Percentiles rank a stretch among this genome's conserved stretches.
These are phyloP conservation scores for Canariomyces notabilis DNA, from an alignment of 2,329 filamentous ascomycete species.

Conservation along the genomic window DNA sequence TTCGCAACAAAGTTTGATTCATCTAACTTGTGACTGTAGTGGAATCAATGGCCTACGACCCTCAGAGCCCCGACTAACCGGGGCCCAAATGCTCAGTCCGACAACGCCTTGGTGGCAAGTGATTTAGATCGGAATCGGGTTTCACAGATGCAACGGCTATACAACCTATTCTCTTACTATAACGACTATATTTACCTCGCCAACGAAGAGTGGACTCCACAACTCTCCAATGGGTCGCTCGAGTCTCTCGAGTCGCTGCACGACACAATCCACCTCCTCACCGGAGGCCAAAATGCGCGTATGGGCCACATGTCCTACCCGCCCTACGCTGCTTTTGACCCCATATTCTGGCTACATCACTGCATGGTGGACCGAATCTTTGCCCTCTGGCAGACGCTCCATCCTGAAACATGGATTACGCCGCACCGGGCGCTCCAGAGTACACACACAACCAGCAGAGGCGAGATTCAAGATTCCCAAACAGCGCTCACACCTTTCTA, in stretches of 20 bases:
- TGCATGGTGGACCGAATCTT: slow-evolving; percentile 69
- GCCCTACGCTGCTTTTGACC: slow-evolving; percentile 72
- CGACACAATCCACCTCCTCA: slow-evolving; percentile 56
- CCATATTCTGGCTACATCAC: slow-evolving; percentile 74
- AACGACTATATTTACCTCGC: slow-evolving; percentile 63
- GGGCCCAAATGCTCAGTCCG: slow-evolving; percentile 45
- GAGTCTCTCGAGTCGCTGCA: slow-evolving; percentile 65
- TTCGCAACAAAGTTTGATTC: not conserved
- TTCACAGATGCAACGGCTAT: slow-evolving; percentile 58
- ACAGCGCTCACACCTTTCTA: slow-evolving; percentile 66
- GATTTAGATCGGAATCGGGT: slow-evolving; percentile 49
- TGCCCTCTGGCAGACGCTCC: slow-evolving; percentile 70
- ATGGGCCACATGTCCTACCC: slow-evolving; percentile 53
- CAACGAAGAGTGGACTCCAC: slow-evolving; percentile 59
- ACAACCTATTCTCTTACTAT: slow-evolving; percentile 63
- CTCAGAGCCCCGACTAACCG: slow-evolving; percentile 48
- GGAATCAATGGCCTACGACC: slow-evolving; percentile 55
- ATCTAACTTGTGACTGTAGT: slow-evolving; percentile 35
- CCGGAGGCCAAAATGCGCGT: slow-evolving; percentile 56
- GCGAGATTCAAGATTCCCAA: slow-evolving; percentile 48
- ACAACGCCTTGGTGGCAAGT: slow-evolving; percentile 52
- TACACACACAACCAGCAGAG: slow-evolving; percentile 56
- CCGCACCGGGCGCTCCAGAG: slow-evolving; percentile 49
- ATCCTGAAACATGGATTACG: slow-evolving; percentile 62
- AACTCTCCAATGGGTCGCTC: slow-evolving; percentile 42